A percentile compares a stretch with the other conserved stretches of the same genome.
Evolutionary conservation across 163 green algal species (phyloP).

Genomic region (Scenedesmus sp.): DNA sequence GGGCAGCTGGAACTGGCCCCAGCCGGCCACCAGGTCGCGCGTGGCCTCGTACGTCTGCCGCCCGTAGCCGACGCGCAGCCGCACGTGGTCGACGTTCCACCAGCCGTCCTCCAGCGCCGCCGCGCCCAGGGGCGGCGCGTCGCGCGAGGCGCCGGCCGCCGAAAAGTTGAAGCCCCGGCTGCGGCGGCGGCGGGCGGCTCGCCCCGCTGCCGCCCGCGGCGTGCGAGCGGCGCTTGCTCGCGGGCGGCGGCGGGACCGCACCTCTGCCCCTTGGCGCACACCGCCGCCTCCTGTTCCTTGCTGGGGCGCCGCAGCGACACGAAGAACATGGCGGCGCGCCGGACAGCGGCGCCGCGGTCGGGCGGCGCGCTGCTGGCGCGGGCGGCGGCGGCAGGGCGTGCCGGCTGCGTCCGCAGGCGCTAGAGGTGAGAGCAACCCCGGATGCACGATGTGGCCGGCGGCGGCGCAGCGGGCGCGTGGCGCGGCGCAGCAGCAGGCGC

Average conservation of each 20-base stretch:
- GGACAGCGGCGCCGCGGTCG: no score
- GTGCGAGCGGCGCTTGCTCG: background rate
- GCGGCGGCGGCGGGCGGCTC: background rate
- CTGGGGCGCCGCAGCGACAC: constrained; percentile 27
- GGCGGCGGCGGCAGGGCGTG: no score
- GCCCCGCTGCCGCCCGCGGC: background rate
- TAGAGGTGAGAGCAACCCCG: no score
- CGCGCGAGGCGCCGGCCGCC: constrained; percentile 8
- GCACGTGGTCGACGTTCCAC: constrained; percentile 44
- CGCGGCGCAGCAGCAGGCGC: no score
- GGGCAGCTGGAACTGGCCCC: constrained; percentile 83
- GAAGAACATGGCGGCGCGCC: constrained; percentile 45
- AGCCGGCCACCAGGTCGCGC: constrained; percentile 53
- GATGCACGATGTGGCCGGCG: no score
- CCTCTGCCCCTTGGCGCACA: constrained; percentile 27
- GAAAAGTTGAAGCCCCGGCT: constrained; percentile 39
- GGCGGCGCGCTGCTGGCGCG: no score
- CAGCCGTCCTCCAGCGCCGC: constrained; percentile 27
- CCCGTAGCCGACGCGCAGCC: constrained; percentile 65
- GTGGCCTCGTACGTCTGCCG: constrained; percentile 54
- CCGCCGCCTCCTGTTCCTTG: constrained; percentile 1
- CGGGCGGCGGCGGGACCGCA: no score
- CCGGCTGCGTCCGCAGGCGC: no score
- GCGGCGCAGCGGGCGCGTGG: no score
- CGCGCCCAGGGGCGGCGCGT: constrained; percentile 20